Evolutionary conservation across 306 rosid genomes (phyloP), one percentile per base, ranked within the genome.

Genomic region (Pueraria montana): DNA sequence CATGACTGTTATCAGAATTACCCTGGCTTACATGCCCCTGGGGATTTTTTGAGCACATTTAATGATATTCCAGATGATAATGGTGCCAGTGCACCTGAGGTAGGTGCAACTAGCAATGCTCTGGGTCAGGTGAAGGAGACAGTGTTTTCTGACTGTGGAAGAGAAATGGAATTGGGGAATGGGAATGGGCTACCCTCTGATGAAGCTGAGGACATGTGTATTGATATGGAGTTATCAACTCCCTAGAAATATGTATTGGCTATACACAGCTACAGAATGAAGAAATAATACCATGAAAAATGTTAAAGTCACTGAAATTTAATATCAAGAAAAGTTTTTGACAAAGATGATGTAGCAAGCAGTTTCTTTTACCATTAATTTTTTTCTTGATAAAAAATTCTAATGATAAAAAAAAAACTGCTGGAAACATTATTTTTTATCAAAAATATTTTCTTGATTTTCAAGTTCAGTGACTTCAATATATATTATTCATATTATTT

Each of bases 61-160:
- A 87, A 88, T 49, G 84, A 75, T 64, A 70, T 81, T 72, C 83
- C 84, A 6, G 87, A 83, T 36, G 85, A 83, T 73, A 71, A 10
- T 45, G 50, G 63, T 38, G 73, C 26, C 32, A 23, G 18, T 40
- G 20, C 61, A 3, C 72, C 23, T 3, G 48, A 67, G 77, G 58
- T 32, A 55, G 43, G 73, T 71, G 65, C 88, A 58, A 14, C 21
- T 40, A 20, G 24, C 72, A 72, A 38, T 78, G 18, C 23, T 76
- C 53, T 5, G 0, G 48, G 20, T 42, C 77, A 81, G 71, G 43
- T 78, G 48, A 62, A 34, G 34, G 67, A 74, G 12, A 36, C 76
- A 34, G 4, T 26, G 4, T 62, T 76, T 71, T 64, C 53, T 55
- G 67, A 17, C 12, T 55, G 11, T 61, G 77, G n/a, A 67, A 58